Evolutionary conservation across 768 basidiomycete genomes (phyloP).

Genomic region (Boletus reticulatus): DNA sequence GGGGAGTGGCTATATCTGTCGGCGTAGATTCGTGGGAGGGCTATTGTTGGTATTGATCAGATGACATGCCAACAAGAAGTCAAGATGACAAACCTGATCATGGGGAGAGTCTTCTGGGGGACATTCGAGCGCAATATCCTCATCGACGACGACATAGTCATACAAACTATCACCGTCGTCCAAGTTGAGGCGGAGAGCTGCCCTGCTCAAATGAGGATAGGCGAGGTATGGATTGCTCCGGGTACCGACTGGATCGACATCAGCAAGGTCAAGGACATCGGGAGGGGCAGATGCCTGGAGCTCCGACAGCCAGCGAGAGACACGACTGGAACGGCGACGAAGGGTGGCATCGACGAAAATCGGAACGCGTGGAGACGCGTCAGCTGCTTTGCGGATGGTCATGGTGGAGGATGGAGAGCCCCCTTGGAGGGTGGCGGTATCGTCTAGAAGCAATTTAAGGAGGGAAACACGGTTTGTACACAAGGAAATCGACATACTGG

Average conservation of each 20-base stretch:
- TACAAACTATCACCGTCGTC: constrained; percentile 37
- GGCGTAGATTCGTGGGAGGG: constrained; percentile 20
- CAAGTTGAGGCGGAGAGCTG: constrained; percentile 25
- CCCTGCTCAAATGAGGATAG: constrained; percentile 35
- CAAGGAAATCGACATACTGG: constrained; percentile 19
- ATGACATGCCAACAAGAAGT: constrained; percentile 18
- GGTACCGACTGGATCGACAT: constrained; percentile 28
- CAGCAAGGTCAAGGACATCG: constrained; percentile 18
- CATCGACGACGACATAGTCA: constrained; percentile 42
- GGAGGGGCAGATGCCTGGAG: constrained; percentile 28
- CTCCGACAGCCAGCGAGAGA: constrained; percentile 46
- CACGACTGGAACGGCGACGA: constrained; percentile 37
- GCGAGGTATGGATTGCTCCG: constrained; percentile 41
- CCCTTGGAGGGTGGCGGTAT: constrained; percentile 9
- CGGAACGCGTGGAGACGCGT: constrained; percentile 23
- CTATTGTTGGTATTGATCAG: constrained; percentile 21
- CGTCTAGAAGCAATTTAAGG: constrained; percentile 29
- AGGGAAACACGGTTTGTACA: constrained; percentile 30
- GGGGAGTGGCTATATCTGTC: constrained; percentile 27
- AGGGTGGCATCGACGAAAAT: constrained; percentile 15
- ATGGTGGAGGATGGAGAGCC: constrained; percentile 33
- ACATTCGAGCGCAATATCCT: constrained; percentile 27
- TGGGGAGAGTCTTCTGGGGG: constrained; percentile 12
- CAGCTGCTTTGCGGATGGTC: constrained; percentile 21
- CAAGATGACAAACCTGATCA: constrained; percentile 28